Evolutionary conservation across 495 filamentous ascomycete genomes (phyloP).

Genomic region (Tuber aestivum): DNA sequence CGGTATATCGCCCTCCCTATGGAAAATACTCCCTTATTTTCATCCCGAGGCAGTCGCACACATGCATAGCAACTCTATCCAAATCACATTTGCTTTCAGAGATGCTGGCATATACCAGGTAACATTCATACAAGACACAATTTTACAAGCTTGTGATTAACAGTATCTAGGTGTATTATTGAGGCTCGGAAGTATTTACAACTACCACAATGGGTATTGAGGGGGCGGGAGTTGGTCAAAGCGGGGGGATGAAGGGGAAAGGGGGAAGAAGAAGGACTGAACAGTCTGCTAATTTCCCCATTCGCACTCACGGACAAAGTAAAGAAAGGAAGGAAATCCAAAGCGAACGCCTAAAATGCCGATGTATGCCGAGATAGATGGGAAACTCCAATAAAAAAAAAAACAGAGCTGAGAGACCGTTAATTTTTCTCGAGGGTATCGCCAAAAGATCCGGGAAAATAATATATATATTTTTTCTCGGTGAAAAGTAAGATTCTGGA

Average conservation of each 20-base stretch:
- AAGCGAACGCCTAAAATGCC: not conserved
- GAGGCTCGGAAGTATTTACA: not conserved
- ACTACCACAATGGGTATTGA: not conserved
- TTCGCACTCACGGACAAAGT: not conserved
- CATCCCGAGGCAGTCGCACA: not conserved
- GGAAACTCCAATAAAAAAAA: not conserved
- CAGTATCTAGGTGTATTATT: not conserved
- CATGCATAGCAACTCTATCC: not conserved
- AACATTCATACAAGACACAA: not conserved
- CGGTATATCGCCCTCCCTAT: not conserved
- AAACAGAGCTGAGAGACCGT: not conserved
- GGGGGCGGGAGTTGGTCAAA: not conserved
- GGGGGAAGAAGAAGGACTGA: not conserved
- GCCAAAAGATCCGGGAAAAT: not conserved
- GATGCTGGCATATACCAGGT: not conserved
- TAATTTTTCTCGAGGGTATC: not conserved
- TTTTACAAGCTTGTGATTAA: not conserved
- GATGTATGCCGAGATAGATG: not conserved
- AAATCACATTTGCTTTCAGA: not conserved
- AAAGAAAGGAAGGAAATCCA: not conserved
- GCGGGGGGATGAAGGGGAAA: not conserved
- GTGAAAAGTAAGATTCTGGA: not conserved
- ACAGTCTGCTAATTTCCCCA: not conserved
- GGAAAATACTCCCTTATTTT: not conserved
- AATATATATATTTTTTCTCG: not conserved